These are phyloP conservation scores for Solanum hybrid DNA, from an alignment of 305 asterid genomes.

Conservation along the genomic window DNA sequence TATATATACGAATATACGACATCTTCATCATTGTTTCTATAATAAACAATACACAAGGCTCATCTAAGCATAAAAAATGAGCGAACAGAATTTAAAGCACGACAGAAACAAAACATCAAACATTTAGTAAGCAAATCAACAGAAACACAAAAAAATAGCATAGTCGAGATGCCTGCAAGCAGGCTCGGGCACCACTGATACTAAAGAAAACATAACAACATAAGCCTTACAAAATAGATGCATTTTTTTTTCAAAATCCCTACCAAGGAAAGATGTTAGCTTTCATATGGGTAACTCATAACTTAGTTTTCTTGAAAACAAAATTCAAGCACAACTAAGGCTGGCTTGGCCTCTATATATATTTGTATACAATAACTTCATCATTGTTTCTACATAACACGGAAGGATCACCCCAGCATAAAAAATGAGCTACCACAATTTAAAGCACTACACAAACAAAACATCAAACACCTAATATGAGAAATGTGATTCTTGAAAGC, in stretches of 20 bases:
- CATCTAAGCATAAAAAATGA: neutral
- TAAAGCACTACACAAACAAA: constrained; percentile 12
- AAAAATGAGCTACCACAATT: neutral
- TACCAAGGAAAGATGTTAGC: neutral
- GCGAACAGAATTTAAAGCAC: too few species aligned
- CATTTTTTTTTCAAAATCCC: neutral
- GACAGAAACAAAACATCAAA: too few species aligned
- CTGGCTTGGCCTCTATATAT: neutral
- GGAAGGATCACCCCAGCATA: neutral
- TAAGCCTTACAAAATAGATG: neutral
- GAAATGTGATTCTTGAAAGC: neutral
- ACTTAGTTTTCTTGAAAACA: neutral
- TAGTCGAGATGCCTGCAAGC: neutral
- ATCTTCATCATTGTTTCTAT: neutral
- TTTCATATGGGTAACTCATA: neutral
- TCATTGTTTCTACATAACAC: neutral
- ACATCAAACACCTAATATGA: constrained; percentile 33
- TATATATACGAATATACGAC: neutral
- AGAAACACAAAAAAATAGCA: neutral
- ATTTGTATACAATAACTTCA: neutral
- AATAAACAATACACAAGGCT: neutral
- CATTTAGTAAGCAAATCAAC: too few species aligned
- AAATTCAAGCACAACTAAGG: neutral
- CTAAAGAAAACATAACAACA: neutral
- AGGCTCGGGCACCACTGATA: neutral